Percentiles rank a stretch among this genome's conserved stretches.
phyloP scores from a whole-genome alignment of 768 basidiomycete genomes.

The Phallus indusiatus region DNA sequence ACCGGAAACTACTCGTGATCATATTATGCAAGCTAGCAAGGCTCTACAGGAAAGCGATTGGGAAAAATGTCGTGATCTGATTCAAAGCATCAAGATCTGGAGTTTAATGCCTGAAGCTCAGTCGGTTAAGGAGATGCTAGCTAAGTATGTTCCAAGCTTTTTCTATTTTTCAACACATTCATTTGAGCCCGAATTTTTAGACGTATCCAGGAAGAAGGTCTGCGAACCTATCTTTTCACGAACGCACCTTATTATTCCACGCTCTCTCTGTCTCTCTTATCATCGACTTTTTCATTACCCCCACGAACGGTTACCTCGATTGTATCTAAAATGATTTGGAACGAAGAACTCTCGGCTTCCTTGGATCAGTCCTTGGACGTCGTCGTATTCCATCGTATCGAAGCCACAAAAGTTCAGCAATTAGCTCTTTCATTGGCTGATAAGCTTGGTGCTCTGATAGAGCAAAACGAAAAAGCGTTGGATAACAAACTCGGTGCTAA shows the following conservation, averaged over 20 bases:
- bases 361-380: constrained; percentile 87
- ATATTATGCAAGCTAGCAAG: constrained; percentile 98
- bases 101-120: constrained; percentile 85
- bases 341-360: constrained; percentile 86
- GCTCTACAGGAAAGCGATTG: constrained; percentile 95
- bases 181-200: constrained; percentile 30
- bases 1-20: constrained; percentile 96
- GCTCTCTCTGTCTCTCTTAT: constrained; percentile 78
- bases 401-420: constrained; percentile 80
- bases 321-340: constrained; percentile 99
- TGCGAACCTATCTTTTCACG: constrained; percentile 97
- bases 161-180: not conserved
- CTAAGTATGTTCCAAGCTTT: constrained; percentile 51
- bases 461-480: constrained; percentile 85
- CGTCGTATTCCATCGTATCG: constrained; percentile 88
- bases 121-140: constrained; percentile 89
- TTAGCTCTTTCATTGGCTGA: constrained; percentile 86
- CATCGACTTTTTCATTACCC: constrained; percentile 80
- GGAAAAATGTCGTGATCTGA: constrained; percentile 89
- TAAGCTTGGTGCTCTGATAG: constrained; percentile 74
- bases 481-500: constrained; percentile 73
- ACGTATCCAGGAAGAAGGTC: constrained; percentile 95
- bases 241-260: constrained; percentile 91
- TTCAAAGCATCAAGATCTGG: constrained; percentile 98
- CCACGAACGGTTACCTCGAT: constrained; percentile 77